Evolutionary conservation across 1,284 basidiomycete genomes (phyloP).

Genomic region (Rhodotorula sp.): DNA sequence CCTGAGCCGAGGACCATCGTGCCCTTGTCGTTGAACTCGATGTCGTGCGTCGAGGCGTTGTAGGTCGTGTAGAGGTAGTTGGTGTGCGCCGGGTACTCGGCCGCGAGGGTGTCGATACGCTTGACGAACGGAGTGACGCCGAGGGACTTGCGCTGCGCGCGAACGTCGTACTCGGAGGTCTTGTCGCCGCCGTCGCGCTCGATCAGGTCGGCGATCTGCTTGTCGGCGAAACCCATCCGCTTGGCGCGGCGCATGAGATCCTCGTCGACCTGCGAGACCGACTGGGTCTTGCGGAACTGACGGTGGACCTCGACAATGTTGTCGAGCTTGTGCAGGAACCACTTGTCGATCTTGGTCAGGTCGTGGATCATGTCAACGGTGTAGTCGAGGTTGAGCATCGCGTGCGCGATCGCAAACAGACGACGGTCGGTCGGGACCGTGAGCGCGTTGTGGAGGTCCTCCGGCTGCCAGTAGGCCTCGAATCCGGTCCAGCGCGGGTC

Average conservation of each 20-base stretch:
- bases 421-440: constrained; percentile 78
- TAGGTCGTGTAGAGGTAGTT: constrained; percentile 99
- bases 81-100: constrained; percentile 97
- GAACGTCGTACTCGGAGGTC: constrained; percentile 70
- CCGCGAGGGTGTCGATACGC: constrained; percentile 97
- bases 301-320: constrained; percentile 88
- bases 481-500: constrained; percentile 76
- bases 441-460: constrained; percentile 78
- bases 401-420: constrained; percentile 94
- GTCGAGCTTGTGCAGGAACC: constrained; percentile 98
- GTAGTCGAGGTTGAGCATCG: constrained; percentile 92
- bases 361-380: constrained; percentile 86
- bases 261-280: constrained; percentile 58
- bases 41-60: constrained; percentile 93
- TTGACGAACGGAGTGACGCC: constrained; percentile 96
- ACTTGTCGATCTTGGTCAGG: constrained; percentile 97
- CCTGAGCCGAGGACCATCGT: constrained; percentile 99
- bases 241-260: constrained; percentile 78
- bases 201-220: constrained; percentile 76
- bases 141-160: constrained; percentile 78
- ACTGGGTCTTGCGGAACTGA: constrained; percentile 43
- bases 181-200: constrained; percentile 58
- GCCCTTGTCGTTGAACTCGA: constrained; percentile 92
- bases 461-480: constrained; percentile 69
- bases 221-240: constrained; percentile 94